Percentiles rank a stretch among this genome's conserved stretches.
phyloP scores from a whole-genome alignment of 352 stramenopile species.

The Phytophthora pinifolia region DNA sequence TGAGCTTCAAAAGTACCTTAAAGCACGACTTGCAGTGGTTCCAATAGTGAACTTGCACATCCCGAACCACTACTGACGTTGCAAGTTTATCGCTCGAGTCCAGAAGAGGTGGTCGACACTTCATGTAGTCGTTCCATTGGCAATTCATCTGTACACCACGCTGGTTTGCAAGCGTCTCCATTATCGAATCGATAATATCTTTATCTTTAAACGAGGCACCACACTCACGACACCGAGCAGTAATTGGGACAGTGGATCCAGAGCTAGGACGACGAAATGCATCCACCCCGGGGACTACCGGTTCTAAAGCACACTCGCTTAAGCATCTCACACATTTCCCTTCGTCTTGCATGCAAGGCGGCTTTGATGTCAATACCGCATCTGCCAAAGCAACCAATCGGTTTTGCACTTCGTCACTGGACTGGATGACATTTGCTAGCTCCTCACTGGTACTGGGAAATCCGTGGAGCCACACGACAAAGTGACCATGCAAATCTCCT shows the following conservation, averaged over 20 bases:
- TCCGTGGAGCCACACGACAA: conserved; percentile 29
- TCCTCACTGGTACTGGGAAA: conserved; percentile 16
- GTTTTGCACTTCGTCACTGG: background rate
- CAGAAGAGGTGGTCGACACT: too few relatives aligned
- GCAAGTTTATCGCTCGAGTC: background rate
- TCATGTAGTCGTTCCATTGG: too few relatives aligned
- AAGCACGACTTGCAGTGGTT: background rate
- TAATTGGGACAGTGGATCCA: background rate
- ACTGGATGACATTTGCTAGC: background rate
- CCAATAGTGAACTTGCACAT: conserved; percentile 11
- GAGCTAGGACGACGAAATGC: conserved; percentile 3
- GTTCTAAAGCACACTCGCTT: background rate
- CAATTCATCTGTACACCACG: too few relatives aligned
- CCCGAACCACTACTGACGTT: background rate
- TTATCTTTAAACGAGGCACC: background rate
- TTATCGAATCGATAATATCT: conserved; percentile 1
- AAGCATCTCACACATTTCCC: background rate
- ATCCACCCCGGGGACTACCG: conserved; percentile 4
- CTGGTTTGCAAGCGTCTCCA: too few relatives aligned
- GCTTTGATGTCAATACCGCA: background rate
- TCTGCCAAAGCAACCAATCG: background rate
- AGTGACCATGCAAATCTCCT: conserved; percentile 29
- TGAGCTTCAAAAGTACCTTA: background rate
- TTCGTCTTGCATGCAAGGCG: background rate
- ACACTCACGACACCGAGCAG: background rate